phyloP scores from a whole-genome alignment of 208 protist species.

The Wallacemonas collosoma region DNA sequence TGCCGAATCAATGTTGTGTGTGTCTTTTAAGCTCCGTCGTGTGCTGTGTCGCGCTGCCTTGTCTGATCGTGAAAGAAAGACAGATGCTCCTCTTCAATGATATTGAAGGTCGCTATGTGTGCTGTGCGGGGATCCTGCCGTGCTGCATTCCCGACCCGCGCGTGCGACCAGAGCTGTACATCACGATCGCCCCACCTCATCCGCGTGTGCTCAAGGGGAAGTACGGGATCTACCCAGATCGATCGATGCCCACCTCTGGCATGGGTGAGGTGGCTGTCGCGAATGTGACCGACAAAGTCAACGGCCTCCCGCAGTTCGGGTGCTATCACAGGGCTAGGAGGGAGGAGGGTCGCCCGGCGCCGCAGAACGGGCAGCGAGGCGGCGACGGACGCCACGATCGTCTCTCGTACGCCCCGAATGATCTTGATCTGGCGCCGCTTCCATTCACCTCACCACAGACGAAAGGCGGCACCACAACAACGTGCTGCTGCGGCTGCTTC shows the following conservation, averaged over 20 bases:
- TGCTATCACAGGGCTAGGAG: slow-evolving; percentile 34
- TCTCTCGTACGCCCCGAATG: not conserved
- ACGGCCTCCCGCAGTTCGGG: slow-evolving; percentile 41
- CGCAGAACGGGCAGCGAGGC: not conserved
- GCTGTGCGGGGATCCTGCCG: slow-evolving; percentile 41
- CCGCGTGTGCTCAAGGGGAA: not conserved
- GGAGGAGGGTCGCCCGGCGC: not conserved
- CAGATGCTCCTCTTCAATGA: slow-evolving; percentile 39
- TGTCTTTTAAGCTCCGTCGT: slow-evolving; percentile 27
- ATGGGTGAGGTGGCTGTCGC: slow-evolving; percentile 4
- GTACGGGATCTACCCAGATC: slow-evolving; percentile 15
- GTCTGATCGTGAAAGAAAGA: slow-evolving; percentile 41
- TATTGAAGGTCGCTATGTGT: slow-evolving; percentile 42
- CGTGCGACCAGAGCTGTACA: slow-evolving; percentile 55
- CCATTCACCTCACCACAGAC: not conserved
- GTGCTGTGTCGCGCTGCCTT: slow-evolving; percentile 37
- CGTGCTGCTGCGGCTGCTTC: slow-evolving; percentile 33
- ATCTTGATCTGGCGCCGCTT: not conserved
- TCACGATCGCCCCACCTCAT: slow-evolving; percentile 20
- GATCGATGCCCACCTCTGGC: not conserved
- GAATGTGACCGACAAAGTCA: slow-evolving; percentile 20
- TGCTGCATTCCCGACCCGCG: slow-evolving; percentile 41
- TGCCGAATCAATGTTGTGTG: slow-evolving; percentile 26
- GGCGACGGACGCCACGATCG: not conserved
- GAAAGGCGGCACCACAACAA: not conserved